Evolutionary conservation across 2,329 filamentous ascomycete species (phyloP).

Genomic region (Colletotrichum coccodes): DNA sequence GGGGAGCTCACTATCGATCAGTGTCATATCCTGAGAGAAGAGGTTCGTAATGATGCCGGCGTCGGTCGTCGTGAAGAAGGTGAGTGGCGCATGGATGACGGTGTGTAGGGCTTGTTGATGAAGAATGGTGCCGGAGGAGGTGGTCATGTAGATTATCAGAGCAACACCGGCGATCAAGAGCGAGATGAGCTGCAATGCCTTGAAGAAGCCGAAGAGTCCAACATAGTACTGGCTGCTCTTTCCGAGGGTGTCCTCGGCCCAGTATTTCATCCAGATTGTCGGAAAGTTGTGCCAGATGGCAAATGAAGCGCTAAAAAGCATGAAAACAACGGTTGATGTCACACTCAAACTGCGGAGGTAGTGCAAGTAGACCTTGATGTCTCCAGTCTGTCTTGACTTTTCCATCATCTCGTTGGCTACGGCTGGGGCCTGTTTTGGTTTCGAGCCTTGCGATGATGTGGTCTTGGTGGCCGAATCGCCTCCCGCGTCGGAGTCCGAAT

Average conservation of each 20-base stretch:
- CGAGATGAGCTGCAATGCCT: constrained; percentile 27
- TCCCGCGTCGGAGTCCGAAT: constrained; percentile 14
- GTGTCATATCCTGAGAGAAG: constrained; percentile 51
- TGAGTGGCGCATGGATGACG: constrained; percentile 44
- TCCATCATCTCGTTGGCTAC: constrained; percentile 19
- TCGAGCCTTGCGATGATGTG: background rate
- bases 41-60: constrained; percentile 48
- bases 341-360: constrained; percentile 33
- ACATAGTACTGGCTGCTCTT: constrained; percentile 33
- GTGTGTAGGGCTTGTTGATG: constrained; percentile 37
- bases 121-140: constrained; percentile 34
- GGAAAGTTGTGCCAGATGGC: constrained; percentile 36
- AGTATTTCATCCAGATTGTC: constrained; percentile 45
- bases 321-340: background rate
- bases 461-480: background rate
- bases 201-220: constrained; percentile 36
- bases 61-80: constrained; percentile 49
- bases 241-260: constrained; percentile 37
- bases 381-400: constrained; percentile 31
- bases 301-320: background rate
- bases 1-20: constrained; percentile 47
- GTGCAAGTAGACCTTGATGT: constrained; percentile 37
- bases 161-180: constrained; percentile 33
- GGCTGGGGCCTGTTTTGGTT: constrained; percentile 9
- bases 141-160: constrained; percentile 36